Percentiles rank a stretch among this genome's conserved stretches.
Conservation (phyloP, 2,329 filamentous ascomycete genomes). For the Fusarium sp. region DNA sequence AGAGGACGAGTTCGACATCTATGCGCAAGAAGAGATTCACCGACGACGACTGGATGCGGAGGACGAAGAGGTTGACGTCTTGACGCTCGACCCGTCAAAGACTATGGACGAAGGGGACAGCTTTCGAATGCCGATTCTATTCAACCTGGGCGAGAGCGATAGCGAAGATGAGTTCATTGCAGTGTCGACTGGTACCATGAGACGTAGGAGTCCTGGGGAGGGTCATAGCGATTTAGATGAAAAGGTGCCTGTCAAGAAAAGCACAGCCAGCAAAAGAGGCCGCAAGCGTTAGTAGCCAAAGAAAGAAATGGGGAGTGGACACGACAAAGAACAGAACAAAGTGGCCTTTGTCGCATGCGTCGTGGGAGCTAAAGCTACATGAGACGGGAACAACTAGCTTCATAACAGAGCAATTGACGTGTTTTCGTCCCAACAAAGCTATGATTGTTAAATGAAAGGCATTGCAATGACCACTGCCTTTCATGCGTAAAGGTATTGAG, state of each 20-base stretch:
- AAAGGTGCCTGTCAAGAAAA: conserved; percentile 54
- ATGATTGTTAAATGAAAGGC: conserved; percentile 14
- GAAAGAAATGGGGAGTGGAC: conserved; percentile 9
- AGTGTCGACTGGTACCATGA: conserved; percentile 81
- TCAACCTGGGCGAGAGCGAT: conserved; percentile 92
- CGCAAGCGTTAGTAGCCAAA: conserved; percentile 49
- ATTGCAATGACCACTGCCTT: conserved; percentile 16
- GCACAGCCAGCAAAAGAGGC: conserved; percentile 50
- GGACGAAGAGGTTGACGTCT: conserved; percentile 91
- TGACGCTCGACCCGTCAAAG: conserved; percentile 77
- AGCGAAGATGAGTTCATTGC: conserved; percentile 88
- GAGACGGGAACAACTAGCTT: conserved; percentile 19
- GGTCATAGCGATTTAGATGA: conserved; percentile 69
- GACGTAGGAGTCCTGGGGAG: conserved; percentile 83
- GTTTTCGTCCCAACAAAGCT: conserved; percentile 16
- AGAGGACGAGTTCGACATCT: conserved; percentile 98
- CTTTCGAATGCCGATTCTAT: conserved; percentile 94
- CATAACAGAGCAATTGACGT: conserved; percentile 7
- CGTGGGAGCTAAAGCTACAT: conserved; percentile 26
- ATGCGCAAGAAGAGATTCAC: conserved; percentile 92
- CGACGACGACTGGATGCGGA: conserved; percentile 90
- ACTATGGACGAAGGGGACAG: conserved; percentile 67
- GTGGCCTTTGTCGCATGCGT: conserved; percentile 29
- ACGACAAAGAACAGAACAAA: conserved; percentile 32
- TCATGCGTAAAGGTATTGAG: conserved; percentile 19